phyloP scores from a whole-genome alignment of 345 rosid genomes.

The Zanthoxylum bungeanum region DNA sequence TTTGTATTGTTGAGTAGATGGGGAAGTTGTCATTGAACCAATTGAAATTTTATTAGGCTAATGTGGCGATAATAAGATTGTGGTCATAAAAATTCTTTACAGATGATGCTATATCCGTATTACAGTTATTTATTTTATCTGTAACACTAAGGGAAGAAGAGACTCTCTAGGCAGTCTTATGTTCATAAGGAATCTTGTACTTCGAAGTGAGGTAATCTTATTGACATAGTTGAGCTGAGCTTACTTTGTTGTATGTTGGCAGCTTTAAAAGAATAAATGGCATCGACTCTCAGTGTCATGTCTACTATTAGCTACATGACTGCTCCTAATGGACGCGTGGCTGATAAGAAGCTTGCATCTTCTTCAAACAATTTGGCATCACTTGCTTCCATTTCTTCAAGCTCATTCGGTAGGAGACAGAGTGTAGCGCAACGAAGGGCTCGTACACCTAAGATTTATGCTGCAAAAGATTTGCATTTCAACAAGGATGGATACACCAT shows the following conservation, averaged over 20 bases:
- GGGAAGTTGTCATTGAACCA: background rate
- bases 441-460: conserved; percentile 51
- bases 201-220: background rate
- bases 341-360: conserved; percentile 54
- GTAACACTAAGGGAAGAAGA: background rate
- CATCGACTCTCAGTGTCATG: conserved; percentile 69
- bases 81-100: background rate
- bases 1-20: background rate
- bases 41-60: background rate
- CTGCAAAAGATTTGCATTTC: conserved; percentile 94
- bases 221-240: background rate
- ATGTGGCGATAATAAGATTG: background rate
- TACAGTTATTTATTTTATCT: background rate
- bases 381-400: conserved; percentile 58
- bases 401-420: conserved; percentile 53
- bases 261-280: conserved; percentile 47
- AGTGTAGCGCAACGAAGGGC: conserved; percentile 45
- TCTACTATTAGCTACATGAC: conserved; percentile 66
- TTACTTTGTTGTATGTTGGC: conserved; percentile 9
- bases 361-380: conserved; percentile 67
- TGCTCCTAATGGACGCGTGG: conserved; percentile 47
- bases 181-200: background rate
- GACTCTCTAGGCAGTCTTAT: too few relatives aligned
- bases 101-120: too few relatives aligned
- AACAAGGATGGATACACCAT: conserved; percentile 92